These are phyloP conservation scores for Colletotrichum sojae DNA, from an alignment of 2,329 filamentous ascomycete species.

Conservation along the genomic window DNA sequence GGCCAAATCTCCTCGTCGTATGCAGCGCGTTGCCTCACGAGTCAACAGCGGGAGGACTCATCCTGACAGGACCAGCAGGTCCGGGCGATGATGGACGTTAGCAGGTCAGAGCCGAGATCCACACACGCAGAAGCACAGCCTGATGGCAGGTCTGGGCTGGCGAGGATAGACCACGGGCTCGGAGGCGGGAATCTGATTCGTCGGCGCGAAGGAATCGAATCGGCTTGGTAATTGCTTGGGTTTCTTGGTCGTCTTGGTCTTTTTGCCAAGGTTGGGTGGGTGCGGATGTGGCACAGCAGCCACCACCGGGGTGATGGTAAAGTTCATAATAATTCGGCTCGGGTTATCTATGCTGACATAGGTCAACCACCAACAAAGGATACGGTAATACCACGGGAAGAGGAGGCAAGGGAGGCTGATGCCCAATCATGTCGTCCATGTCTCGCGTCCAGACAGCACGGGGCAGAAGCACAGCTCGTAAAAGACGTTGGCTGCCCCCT, in stretches of 20 bases:
- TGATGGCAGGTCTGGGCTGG: background rate
- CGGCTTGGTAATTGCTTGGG: slow-evolving; percentile 36
- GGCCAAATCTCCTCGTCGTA: background rate
- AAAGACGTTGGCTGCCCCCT: background rate
- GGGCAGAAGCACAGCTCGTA: background rate
- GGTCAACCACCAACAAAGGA: background rate
- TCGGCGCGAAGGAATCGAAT: background rate
- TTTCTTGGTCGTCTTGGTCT: slow-evolving; percentile 29
- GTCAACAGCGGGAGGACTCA: background rate
- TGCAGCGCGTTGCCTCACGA: background rate
- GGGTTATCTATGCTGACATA: background rate
- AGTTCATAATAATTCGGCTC: background rate
- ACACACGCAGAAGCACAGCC: slow-evolving; percentile 1
- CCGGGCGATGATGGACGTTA: background rate
- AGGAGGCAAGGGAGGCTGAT: background rate
- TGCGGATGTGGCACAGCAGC: slow-evolving; percentile 18
- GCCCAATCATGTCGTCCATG: background rate
- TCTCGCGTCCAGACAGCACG: background rate
- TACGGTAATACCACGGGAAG: background rate
- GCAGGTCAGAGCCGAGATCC: background rate
- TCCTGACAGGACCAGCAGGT: background rate
- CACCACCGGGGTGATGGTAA: slow-evolving; percentile 18
- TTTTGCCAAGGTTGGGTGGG: background rate
- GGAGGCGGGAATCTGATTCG: slow-evolving; percentile 14
- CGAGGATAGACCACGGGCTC: slow-evolving; percentile 22